Conservation (phyloP, 345 rosid genomes). For the Ceriops decandra region DNA sequence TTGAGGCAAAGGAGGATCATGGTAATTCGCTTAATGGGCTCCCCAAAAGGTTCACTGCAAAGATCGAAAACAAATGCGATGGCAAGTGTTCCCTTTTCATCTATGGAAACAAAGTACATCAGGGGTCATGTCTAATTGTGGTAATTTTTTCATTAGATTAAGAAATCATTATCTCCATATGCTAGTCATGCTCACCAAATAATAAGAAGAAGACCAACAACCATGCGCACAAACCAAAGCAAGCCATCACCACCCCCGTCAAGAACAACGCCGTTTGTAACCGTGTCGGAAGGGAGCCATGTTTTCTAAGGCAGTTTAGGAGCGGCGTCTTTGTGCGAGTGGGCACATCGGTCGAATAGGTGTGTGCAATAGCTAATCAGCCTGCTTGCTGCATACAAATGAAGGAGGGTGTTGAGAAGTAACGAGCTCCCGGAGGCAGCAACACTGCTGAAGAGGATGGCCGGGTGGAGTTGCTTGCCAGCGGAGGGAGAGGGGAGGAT, state of each 20-base stretch:
- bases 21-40: too few relatives aligned
- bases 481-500: constrained; percentile 22
- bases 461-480: constrained; percentile 53
- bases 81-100: too few relatives aligned
- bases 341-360: too few relatives aligned
- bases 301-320: constrained; percentile 24
- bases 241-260: constrained; percentile 56
- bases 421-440: constrained; percentile 34
- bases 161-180: too few relatives aligned
- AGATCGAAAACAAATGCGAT: too few relatives aligned
- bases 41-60: constrained; percentile 13
- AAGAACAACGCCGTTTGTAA: constrained; percentile 26
- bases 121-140: too few relatives aligned
- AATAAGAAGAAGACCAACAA: too few relatives aligned
- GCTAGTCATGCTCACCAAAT: too few relatives aligned
- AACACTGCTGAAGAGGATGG: constrained; percentile 44
- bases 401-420: constrained; percentile 54
- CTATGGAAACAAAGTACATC: too few relatives aligned
- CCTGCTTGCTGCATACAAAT: constrained; percentile 46
- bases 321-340: too few relatives aligned
- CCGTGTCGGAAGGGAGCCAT: constrained; percentile 28
- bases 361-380: constrained; percentile 4
- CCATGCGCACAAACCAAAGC: constrained; percentile 9
- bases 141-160: too few relatives aligned
- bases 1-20: too few relatives aligned